phyloP scores from a whole-genome alignment of 768 basidiomycete species.

The Tulasnella sp. region DNA sequence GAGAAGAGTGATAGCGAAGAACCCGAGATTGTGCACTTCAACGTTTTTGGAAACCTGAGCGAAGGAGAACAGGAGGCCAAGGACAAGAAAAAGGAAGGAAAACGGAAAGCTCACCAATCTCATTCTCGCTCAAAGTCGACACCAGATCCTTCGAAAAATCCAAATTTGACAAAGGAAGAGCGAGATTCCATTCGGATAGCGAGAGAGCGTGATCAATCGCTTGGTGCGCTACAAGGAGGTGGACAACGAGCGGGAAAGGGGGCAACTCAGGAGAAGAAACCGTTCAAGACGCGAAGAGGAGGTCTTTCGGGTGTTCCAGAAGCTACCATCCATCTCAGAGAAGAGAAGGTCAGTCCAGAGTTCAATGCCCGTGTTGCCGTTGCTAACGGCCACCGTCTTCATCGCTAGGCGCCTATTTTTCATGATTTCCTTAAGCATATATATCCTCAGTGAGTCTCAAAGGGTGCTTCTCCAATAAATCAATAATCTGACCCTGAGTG shows the following conservation, averaged over 20 bases:
- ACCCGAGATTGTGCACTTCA: conserved; percentile 5
- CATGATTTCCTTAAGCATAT: conserved; percentile 90
- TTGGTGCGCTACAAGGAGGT: neutral
- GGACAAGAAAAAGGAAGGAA: no score
- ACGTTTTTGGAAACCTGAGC: conserved; percentile 4
- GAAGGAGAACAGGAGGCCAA: conserved; percentile 21
- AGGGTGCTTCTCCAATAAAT: neutral
- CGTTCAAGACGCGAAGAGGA: no score
- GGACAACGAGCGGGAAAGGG: no score
- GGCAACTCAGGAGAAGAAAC: no score
- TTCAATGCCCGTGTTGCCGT: neutral
- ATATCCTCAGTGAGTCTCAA: conserved; percentile 67
- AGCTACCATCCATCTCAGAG: conserved; percentile 78
- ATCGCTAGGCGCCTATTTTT: conserved; percentile 57
- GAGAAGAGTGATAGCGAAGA: neutral
- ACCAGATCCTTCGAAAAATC: no score
- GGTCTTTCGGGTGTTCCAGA: conserved; percentile 37
- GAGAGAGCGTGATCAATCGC: neutral
- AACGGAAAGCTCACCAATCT: no score
- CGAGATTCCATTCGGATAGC: no score
- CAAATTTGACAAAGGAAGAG: no score
- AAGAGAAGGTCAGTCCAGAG: conserved; percentile 52
- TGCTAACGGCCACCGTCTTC: neutral
- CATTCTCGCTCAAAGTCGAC: no score
- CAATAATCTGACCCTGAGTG: conserved; percentile 9